Evolutionary conservation across 495 filamentous ascomycete species (phyloP), one percentile per base, ranked within the genome.

Genomic region (Annulohypoxylon moriforme): DNA sequence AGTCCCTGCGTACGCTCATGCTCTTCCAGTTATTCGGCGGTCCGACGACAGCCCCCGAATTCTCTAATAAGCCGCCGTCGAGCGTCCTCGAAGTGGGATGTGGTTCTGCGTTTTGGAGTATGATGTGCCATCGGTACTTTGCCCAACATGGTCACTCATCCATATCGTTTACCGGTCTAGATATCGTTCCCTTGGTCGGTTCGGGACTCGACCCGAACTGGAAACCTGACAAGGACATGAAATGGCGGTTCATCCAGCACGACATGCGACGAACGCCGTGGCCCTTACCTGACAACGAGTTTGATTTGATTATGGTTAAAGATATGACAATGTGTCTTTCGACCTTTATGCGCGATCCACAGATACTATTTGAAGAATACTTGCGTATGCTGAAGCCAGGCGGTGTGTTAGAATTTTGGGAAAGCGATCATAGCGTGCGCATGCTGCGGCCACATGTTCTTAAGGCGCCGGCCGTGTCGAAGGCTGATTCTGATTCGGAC

Each of bases 221-320:
- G 68, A 76, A 76, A 16, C 82, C 83, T 0, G 81, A 90, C 68
- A 88, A 90, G 72, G 91, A 92, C 42, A 89, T 97, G 81, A 89
- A 91, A 71, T 97, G 93, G 93, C 88, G 88, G 14, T 97, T 96
- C 74, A 89, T 96, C 52, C 93, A 93, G 78, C 93, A 96, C 77
- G 93, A 97, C 79, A 73, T 96, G 61, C 91, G 93, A 59, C 87
- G 86, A 66, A 75, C 86, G 0, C 92, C 93, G 2, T 82, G 95
- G 47, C 95, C 95, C 1, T 94, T 97, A 64, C 85, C 89, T 4
- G 92, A 94, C 66, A 89, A 85, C 22, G 91, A 93, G 77, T 98
- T 97, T 78, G 94, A 97, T 75, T 86, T 97, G 20, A 88, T 98
- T 60, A 93, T 97, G 82, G 87, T 94, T 60, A 97, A 97, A 78